phyloP scores from a whole-genome alignment of 768 basidiomycete genomes.

The Podaxis sp. region DNA sequence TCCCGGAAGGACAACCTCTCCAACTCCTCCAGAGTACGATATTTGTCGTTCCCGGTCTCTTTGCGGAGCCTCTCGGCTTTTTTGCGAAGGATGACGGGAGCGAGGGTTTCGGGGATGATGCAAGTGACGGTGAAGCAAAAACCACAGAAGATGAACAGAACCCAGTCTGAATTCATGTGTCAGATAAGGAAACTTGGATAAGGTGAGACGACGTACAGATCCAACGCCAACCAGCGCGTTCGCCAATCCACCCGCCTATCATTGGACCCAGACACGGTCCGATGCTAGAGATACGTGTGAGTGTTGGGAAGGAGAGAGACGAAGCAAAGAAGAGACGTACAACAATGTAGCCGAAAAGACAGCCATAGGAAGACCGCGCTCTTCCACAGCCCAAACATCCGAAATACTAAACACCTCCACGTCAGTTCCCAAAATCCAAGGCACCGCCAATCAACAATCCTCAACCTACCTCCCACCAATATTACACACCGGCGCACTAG shows the following conservation, averaged over 20 bases:
- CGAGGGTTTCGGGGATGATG: constrained; percentile 53
- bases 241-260: constrained; percentile 47
- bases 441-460: not conserved
- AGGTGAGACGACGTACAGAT: constrained; percentile 32
- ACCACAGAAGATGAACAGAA: constrained; percentile 43
- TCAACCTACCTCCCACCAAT: constrained; percentile 38
- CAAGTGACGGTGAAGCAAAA: constrained; percentile 36
- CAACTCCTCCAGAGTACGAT: constrained; percentile 38
- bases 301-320: not conserved
- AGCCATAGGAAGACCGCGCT: constrained; percentile 48
- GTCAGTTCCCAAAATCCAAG: not conserved
- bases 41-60: constrained; percentile 34
- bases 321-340: constrained; percentile 22
- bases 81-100: constrained; percentile 42
- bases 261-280: constrained; percentile 52
- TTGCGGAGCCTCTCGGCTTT: constrained; percentile 42
- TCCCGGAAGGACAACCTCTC: constrained; percentile 33
- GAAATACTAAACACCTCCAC: constrained; percentile 29
- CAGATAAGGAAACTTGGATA: not conserved
- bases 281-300: constrained; percentile 25
- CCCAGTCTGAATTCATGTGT: constrained; percentile 32
- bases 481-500: constrained; percentile 44
- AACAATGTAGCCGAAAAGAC: constrained; percentile 50
- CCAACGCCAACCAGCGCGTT: constrained; percentile 46
- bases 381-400: constrained; percentile 41